Conservation (phyloP, 2,329 filamentous ascomycete genomes). For the Claviceps sp. region DNA sequence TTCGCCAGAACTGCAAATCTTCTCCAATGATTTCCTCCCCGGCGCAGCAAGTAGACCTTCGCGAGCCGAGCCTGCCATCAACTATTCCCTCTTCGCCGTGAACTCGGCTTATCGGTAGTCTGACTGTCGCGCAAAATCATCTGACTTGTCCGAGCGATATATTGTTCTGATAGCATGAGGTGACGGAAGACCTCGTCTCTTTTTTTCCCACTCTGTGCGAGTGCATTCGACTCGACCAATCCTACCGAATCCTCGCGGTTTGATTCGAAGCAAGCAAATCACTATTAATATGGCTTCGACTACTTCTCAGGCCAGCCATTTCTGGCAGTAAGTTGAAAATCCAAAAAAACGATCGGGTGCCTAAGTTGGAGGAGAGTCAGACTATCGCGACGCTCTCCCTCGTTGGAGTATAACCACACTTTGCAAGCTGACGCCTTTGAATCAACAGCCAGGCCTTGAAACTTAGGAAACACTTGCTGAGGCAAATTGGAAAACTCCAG, state of each 20-base stretch:
- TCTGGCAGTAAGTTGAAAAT: conserved; percentile 24
- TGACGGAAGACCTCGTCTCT: conserved; percentile 13
- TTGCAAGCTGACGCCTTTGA: conserved; percentile 5
- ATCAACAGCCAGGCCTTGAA: conserved; percentile 27
- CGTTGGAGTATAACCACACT: not conserved
- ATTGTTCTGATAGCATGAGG: conserved; percentile 22
- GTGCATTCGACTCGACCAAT: not conserved
- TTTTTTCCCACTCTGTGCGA: conserved; percentile 1
- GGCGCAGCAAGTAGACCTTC: conserved; percentile 21
- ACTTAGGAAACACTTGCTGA: conserved; percentile 27
- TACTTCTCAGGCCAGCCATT: conserved; percentile 19
- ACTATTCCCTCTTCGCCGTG: conserved; percentile 12
- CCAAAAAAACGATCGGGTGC: not conserved
- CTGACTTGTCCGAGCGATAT: conserved; percentile 8
- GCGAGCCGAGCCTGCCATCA: conserved; percentile 22
- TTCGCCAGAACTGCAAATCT: conserved; percentile 11
- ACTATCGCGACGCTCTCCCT: not conserved
- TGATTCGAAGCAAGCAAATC: conserved; percentile 1
- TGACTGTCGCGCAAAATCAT: conserved; percentile 11
- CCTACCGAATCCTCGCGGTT: not conserved
- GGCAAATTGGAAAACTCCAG: conserved; percentile 29
- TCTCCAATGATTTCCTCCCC: conserved; percentile 23
- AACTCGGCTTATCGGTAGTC: conserved; percentile 22
- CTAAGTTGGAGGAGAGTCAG: not conserved
- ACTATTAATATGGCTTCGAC: conserved; percentile 6